Evolutionary conservation across 176 grass and related monocot genomes (phyloP), one percentile per base, ranked within the genome.

Genomic region (Oryza glumipatula): DNA sequence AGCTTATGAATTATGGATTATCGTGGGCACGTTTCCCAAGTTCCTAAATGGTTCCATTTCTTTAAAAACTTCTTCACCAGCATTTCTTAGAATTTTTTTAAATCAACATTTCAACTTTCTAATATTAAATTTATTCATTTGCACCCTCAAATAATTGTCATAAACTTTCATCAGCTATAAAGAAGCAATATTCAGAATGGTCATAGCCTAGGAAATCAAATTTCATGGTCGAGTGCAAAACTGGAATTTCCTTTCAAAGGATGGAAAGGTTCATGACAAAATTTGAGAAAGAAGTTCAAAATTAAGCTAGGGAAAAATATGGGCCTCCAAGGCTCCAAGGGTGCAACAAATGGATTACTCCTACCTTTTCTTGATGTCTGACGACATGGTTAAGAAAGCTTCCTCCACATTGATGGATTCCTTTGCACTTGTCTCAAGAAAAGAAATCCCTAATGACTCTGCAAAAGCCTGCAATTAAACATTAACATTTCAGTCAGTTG

Each of bases 401-500:
- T 93, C 81, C 85, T 98, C 93, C 36, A 98, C 95, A 88, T 98
- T 95, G 85, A 95, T 90, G 32, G 95, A 85, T 21, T 94, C 95
- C 91, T 98, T 98, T 73, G 95, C 92, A 92, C 95, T 95, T 63
- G 95, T 98, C 89, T 98, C 95, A 4, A 98, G 80, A 74, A 98
- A 98, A 84, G 89, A 74, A 84, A 98, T 93, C 69, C 93, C 93
- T 30, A 98, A 68, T 5, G 91, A 91, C 85, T 98, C 95, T 80
- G 93, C 91, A 78, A 98, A 98, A 88, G 76, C 93, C 95, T 98
- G 85, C 9, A 84, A 74, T 82, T 73, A 24, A 88, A 45, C 75
- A 80, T 74, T 72, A 47, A 67, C 46, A 60, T 38, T 2, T 75
- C 33, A 67, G 44, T 39, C 21, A 74, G 65, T 80, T 76, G 39